Conservation (phyloP, 1,139 yeast genomes). For the Arxiozyma slooffiae region DNA sequence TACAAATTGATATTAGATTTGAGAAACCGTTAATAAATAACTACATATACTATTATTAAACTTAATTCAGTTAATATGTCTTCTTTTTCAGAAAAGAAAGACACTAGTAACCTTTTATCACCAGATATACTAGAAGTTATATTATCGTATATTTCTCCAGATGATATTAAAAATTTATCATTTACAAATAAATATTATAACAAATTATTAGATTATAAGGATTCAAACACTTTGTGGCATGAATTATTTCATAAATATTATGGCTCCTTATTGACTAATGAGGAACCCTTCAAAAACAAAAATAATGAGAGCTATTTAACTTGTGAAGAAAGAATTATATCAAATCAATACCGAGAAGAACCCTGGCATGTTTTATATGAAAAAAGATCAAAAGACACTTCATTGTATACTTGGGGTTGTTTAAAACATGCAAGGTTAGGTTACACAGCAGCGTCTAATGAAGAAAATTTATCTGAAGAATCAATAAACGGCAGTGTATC, state of each 20-base stretch:
- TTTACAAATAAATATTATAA: slow-evolving; percentile 33
- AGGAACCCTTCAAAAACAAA: slow-evolving; percentile 34
- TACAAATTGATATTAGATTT: too few species aligned
- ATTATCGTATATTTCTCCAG: slow-evolving; percentile 32
- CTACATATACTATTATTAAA: too few species aligned
- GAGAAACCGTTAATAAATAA: too few species aligned
- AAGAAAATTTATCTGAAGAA: slow-evolving; percentile 24
- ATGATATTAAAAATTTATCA: slow-evolving; percentile 42
- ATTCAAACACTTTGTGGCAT: slow-evolving; percentile 38
- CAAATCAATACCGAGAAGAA: slow-evolving; percentile 22
- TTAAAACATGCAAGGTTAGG: slow-evolving; percentile 51
- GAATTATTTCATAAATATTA: slow-evolving; percentile 42
- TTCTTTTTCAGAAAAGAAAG: background rate
- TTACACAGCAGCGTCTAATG: slow-evolving; percentile 30
- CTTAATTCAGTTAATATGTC: background rate
- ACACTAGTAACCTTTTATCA: slow-evolving; percentile 11
- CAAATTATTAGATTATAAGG: slow-evolving; percentile 28
- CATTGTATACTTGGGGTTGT: slow-evolving; percentile 58
- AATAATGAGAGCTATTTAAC: slow-evolving; percentile 18
- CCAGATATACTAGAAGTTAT: slow-evolving; percentile 28
- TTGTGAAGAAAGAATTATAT: slow-evolving; percentile 27
- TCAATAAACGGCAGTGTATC: slow-evolving; percentile 25
- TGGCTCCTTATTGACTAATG: slow-evolving; percentile 32
- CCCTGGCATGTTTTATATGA: slow-evolving; percentile 47
- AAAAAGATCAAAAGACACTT: slow-evolving; percentile 36